These are phyloP conservation scores for Acanthamoeba culbertsoni DNA, from an alignment of 208 protist genomes.

Conservation along the genomic window DNA sequence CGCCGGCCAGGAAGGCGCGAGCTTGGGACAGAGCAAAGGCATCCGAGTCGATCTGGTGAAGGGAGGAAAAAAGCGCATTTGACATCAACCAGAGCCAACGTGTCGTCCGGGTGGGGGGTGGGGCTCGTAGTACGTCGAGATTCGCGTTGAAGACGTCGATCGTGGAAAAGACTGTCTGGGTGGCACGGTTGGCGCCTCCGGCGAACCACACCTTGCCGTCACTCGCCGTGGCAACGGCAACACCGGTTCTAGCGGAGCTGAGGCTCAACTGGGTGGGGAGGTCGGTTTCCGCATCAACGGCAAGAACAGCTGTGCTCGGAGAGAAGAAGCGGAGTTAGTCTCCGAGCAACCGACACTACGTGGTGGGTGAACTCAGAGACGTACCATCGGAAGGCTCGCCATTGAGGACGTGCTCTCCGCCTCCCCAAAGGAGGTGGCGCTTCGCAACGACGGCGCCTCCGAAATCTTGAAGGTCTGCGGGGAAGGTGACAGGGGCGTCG, in stretches of 20 bases:
- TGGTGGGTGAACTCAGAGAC: not conserved
- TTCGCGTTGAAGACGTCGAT: not conserved
- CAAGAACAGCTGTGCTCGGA: not conserved
- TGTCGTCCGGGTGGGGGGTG: not conserved
- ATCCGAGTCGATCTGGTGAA: not conserved
- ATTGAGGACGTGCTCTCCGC: not conserved
- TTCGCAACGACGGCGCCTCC: not conserved
- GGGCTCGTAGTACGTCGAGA: not conserved
- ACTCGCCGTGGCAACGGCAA: not conserved
- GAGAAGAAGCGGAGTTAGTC: not conserved
- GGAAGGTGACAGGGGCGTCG: not conserved
- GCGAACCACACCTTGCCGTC: not conserved
- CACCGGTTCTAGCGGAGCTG: not conserved
- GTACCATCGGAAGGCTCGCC: not conserved
- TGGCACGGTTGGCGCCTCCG: not conserved
- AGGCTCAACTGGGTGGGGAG: not conserved
- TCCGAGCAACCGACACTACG: not conserved
- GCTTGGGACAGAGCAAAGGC: not conserved
- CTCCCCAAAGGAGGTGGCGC: not conserved
- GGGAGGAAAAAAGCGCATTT: not conserved
- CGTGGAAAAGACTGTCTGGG: not conserved
- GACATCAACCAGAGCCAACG: not conserved
- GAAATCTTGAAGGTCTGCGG: not conserved
- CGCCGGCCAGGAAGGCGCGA: not conserved
- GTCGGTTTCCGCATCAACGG: not conserved